Percentiles rank a stretch among this genome's conserved stretches.
phyloP scores from a whole-genome alignment of 179 eudicot genomes.

The Drosera spatulata region DNA sequence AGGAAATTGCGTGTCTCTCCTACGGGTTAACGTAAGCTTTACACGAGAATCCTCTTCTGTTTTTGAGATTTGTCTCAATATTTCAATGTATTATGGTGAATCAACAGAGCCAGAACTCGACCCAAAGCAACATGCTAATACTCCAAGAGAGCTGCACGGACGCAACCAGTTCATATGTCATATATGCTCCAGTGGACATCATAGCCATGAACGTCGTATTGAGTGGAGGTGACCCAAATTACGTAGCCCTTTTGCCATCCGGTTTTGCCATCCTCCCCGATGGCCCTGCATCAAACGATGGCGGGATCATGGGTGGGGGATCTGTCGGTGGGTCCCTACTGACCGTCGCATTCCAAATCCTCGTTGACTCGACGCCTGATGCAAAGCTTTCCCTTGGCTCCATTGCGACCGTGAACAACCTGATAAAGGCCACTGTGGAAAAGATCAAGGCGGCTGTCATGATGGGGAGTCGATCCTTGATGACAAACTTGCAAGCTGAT shows the following conservation, averaged over 20 bases:
- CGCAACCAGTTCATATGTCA: slow-evolving; percentile 46
- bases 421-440: slow-evolving; percentile 73
- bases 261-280: slow-evolving; percentile 54
- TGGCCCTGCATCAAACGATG: slow-evolving; percentile 15
- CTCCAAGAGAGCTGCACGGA: slow-evolving; percentile 59
- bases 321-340: slow-evolving; percentile 68
- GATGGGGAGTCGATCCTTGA: slow-evolving; percentile 26
- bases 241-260: slow-evolving; percentile 48
- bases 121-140: slow-evolving; percentile 55
- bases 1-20: slow-evolving; percentile 44
- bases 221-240: slow-evolving; percentile 48
- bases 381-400: slow-evolving; percentile 74
- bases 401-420: slow-evolving; percentile 64
- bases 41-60: too few species aligned
- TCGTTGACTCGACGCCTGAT: slow-evolving; percentile 89
- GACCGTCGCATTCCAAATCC: slow-evolving; percentile 88
- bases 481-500: not conserved
- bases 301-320: slow-evolving; percentile 13
- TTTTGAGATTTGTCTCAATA: too few species aligned
- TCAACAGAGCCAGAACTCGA: slow-evolving; percentile 38
- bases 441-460: slow-evolving; percentile 58
- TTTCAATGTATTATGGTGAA: not conserved
- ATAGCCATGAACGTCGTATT: slow-evolving; percentile 48
- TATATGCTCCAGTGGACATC: slow-evolving; percentile 50
- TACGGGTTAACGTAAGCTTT: slow-evolving; percentile 36